Evolutionary conservation across 1,284 basidiomycete species (phyloP), one percentile per base, ranked within the genome.

Genomic region (Rhodotorula sp.): DNA sequence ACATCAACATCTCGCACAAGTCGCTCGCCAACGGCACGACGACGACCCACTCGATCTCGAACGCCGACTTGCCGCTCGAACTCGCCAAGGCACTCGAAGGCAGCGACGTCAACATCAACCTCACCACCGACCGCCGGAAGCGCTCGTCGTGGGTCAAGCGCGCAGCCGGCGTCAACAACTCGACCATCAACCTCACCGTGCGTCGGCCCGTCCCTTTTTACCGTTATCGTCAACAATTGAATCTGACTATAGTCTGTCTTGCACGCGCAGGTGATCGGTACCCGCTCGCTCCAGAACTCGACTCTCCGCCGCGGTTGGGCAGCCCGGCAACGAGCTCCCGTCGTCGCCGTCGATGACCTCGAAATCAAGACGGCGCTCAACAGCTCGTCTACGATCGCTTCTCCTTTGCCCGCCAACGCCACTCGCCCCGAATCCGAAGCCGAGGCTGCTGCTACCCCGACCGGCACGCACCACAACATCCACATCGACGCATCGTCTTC

Each of bases 101-200:
- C n/a, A 58, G 34, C 60, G 70, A 74, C 54, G 50, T 74, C 60
- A 74, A 72, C 73, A 74, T 74, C 69, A 71, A 74, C 68, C 59
- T 74, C 23, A 67, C 65, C 1, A 69, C 67, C 19, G 67, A 69
- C 62, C 67, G 64, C 19, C 28, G 48, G 3, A 68, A 65, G 49
- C 71, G 71, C 19, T 49, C 66, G 4, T 21, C 67, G 1, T 3
- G 16, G 12, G n/a, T 60, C 31, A 45, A 60, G 28, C 58, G 58
- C 28, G 49, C 64, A 1, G 23, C 68, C 5, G 73, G 73, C 26
- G 66, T 74, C 55, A 64, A 59, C 68, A 74, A 74, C 66, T 74
- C 72, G 55, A 74, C 72, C 45, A 74, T 74, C 70, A 74, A 74
- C 67, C 67, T 72, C 26, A 74, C 72, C 56, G 67, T 74, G 15